Evolutionary conservation across 78 protist species (phyloP).

Genomic region (Dictyostelium intermedium): DNA sequence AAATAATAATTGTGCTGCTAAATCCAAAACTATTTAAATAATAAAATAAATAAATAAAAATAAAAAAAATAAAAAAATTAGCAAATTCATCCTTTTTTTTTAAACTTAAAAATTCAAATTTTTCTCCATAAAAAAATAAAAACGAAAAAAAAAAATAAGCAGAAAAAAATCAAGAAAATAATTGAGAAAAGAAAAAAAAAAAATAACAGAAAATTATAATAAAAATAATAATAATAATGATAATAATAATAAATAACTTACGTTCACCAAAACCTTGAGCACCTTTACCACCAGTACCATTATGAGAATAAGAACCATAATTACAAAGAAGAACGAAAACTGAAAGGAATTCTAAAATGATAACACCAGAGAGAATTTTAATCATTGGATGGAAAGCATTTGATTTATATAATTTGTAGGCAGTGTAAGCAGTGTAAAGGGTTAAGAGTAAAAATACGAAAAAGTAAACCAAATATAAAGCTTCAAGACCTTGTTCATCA

Average conservation of each 20-base stretch:
- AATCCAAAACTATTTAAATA: constrained; percentile 29
- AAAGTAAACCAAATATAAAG: constrained; percentile 64
- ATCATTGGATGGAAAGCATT: constrained; percentile 72
- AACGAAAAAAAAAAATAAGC: too few species aligned
- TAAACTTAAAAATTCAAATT: not conserved
- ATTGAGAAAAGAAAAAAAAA: too few species aligned
- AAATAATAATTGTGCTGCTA: constrained; percentile 59
- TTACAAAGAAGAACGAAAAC: constrained; percentile 59
- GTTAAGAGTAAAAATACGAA: constrained; percentile 52
- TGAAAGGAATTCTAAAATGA: constrained; percentile 58
- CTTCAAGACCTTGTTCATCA: constrained; percentile 81
- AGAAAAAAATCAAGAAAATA: not conserved
- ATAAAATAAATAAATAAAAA: too few species aligned
- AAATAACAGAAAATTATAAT: too few species aligned
- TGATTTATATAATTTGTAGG: not conserved
- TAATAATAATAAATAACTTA: not conserved
- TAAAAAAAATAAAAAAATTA: not conserved
- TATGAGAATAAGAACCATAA: constrained; percentile 62
- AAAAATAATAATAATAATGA: not conserved
- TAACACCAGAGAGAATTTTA: not conserved
- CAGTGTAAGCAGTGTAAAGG: not conserved
- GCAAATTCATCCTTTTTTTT: too few species aligned
- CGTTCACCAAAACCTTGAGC: constrained; percentile 70
- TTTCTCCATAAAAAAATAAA: too few species aligned
- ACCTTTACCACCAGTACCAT: constrained; percentile 79